phyloP scores from a whole-genome alignment of 2,329 filamentous ascomycete species.

The Botrytis porri region DNA sequence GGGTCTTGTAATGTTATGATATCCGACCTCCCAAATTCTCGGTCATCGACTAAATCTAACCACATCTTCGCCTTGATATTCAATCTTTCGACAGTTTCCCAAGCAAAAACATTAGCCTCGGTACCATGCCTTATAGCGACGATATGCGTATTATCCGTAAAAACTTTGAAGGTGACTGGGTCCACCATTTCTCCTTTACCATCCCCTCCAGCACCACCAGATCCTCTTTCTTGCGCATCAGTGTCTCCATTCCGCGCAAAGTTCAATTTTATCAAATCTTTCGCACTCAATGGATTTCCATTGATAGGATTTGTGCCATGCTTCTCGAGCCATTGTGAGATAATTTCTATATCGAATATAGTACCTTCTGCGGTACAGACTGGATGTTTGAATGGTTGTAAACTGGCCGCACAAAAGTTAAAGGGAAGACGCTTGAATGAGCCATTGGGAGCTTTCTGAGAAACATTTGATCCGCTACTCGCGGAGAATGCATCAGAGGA shows the following conservation, averaged over 20 bases:
- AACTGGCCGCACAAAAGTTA: conserved; percentile 94
- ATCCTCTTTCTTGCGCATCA: conserved; percentile 45
- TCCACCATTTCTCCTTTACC: conserved; percentile 81
- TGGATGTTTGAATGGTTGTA: conserved; percentile 92
- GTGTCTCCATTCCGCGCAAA: conserved; percentile 85
- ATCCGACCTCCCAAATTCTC: conserved; percentile 82
- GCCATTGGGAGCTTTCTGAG: conserved; percentile 53
- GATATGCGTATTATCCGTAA: conserved; percentile 97
- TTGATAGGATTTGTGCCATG: conserved; percentile 89
- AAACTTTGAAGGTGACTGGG: conserved; percentile 94
- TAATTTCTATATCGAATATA: conserved; percentile 94
- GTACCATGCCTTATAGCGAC: conserved; percentile 76
- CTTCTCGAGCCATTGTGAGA: conserved; percentile 89
- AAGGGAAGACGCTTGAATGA: conserved; percentile 88
- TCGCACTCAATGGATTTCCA: conserved; percentile 71
- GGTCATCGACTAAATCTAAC: conserved; percentile 84
- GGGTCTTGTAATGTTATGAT: conserved; percentile 97
- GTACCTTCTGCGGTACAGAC: conserved; percentile 86
- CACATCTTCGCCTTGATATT: conserved; percentile 98
- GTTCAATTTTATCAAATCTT: conserved; percentile 85
- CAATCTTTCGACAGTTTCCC: conserved; percentile 90
- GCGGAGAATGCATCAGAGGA: conserved; percentile 86
- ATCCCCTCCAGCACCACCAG: conserved; percentile 54
- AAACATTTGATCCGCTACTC: conserved; percentile 68
- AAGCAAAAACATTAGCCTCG: conserved; percentile 93